A percentile compares a stretch with the other conserved stretches of the same genome.
Evolutionary conservation across 2,329 filamentous ascomycete species (phyloP).

Genomic region (Sphaerulina musiva): DNA sequence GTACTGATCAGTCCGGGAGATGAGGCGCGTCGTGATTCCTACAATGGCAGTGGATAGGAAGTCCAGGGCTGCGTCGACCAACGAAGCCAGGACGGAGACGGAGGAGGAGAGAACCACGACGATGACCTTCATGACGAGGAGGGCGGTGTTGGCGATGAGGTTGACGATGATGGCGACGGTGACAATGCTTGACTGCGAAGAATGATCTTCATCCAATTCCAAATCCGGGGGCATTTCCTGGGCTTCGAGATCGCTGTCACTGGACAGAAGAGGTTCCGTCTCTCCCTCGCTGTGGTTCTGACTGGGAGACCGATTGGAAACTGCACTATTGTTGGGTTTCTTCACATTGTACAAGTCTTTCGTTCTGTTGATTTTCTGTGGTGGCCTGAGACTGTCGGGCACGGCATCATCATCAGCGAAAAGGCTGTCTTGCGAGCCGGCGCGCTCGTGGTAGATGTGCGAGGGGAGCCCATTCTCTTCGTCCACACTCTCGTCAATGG

Average conservation of each 20-base stretch:
- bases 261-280: constrained; percentile 34
- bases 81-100: constrained; percentile 70
- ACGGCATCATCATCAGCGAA: constrained; percentile 19
- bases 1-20: constrained; percentile 66
- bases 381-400: constrained; percentile 18
- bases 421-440: constrained; percentile 22
- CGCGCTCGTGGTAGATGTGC: constrained; percentile 20
- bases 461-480: constrained; percentile 20
- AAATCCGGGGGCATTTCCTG: constrained; percentile 59
- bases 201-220: constrained; percentile 61
- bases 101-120: constrained; percentile 74
- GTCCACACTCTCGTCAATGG: constrained; percentile 62
- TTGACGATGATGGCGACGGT: constrained; percentile 86
- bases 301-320: constrained; percentile 32
- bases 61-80: constrained; percentile 74
- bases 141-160: constrained; percentile 66
- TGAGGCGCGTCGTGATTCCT: constrained; percentile 68
- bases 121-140: constrained; percentile 68
- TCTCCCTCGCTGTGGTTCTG: constrained; percentile 50
- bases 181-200: constrained; percentile 68
- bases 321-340: constrained; percentile 38
- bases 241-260: constrained; percentile 9
- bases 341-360: constrained; percentile 74
- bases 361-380: constrained; percentile 62
- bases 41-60: constrained; percentile 77